Base-by-base conservation (phyloP, 257 asterid genomes). In the Solanum ossicruentum region DNA sequence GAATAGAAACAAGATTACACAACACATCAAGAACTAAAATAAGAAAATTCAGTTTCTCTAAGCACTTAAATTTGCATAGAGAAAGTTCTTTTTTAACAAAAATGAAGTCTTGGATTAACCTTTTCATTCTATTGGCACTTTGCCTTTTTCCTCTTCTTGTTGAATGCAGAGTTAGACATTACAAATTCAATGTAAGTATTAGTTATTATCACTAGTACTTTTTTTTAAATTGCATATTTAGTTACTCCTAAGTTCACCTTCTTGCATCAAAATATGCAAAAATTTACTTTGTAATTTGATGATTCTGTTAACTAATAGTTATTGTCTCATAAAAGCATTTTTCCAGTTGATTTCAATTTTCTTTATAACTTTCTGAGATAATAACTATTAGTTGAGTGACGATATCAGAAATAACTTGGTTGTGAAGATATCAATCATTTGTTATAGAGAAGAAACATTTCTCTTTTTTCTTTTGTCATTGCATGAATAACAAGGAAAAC, bases 111-210 rank as follows among this genome's bases (percentile, higher is more conserved):
- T 83, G 81, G 81, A 28, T 52, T 83, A 61, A 81, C n/a, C 86
- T 80, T 66, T 84, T 92, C 83, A 65, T 93, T 83, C 49, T 95
- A 66, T 86, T 91, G 43, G 80, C 91, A 63, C 87, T 85, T 80
- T 84, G 85, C 39, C 63, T 91, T 9, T 23, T 86, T 54, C 95
- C 94, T 0, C 80, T 86, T 39, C 8, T 89, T 13, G 95, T 52
- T 41, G 85, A 83, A 83, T 83, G 91, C 83, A 85, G 88, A 43
- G 92, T 95, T 89, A 95, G 99, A 23, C 93, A 86, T 65, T 95
- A 94, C 88, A 95, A 91, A 77, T 95, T 95, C 86, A 93, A 95
- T 72, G 99, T 94, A 88, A 95, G 99, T 86, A 60, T 7, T 78
- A 10, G 4, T 45, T n/a, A 47, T 17, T 28, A 15, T 26, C 23